These are phyloP conservation scores for Lentinula guzmanii DNA, from an alignment of 768 basidiomycete genomes.

Conservation along the genomic window DNA sequence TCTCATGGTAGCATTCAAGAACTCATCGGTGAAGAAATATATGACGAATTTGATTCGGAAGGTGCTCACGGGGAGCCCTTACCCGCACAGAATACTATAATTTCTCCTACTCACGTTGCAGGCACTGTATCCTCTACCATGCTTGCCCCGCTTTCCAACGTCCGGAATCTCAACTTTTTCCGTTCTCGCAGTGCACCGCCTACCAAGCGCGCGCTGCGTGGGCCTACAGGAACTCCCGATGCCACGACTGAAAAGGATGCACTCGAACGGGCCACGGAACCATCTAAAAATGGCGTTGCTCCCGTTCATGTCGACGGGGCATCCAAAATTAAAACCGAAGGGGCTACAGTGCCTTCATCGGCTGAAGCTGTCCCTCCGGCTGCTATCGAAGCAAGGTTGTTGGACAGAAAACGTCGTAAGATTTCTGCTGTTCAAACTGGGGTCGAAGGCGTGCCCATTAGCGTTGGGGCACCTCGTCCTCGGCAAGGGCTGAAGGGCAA, in stretches of 20 bases:
- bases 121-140: slow-evolving; percentile 4
- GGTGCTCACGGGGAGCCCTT: slow-evolving; percentile 33
- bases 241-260: background rate
- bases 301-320: background rate
- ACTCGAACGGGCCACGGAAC: background rate
- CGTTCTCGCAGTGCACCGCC: slow-evolving; percentile 35
- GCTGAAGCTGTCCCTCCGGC: background rate
- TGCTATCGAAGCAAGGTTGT: slow-evolving; percentile 3
- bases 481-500: slow-evolving; percentile 1
- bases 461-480: background rate
- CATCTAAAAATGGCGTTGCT: background rate
- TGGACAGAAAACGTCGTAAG: slow-evolving; percentile 2
- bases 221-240: slow-evolving; percentile 8
- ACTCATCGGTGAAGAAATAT: slow-evolving; percentile 69
- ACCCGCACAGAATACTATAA: slow-evolving; percentile 10
- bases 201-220: slow-evolving; percentile 18
- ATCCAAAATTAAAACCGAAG: background rate
- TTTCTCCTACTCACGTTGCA: slow-evolving; percentile 10
- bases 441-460: background rate
- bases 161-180: slow-evolving; percentile 26
- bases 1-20: slow-evolving; percentile 27
- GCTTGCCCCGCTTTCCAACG: slow-evolving; percentile 17
- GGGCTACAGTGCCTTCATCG: background rate
- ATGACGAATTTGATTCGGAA: slow-evolving; percentile 62
- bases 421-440: background rate